These are phyloP conservation scores for Hysterangium stoloniferum DNA, from an alignment of 768 basidiomycete genomes.

Conservation along the genomic window DNA sequence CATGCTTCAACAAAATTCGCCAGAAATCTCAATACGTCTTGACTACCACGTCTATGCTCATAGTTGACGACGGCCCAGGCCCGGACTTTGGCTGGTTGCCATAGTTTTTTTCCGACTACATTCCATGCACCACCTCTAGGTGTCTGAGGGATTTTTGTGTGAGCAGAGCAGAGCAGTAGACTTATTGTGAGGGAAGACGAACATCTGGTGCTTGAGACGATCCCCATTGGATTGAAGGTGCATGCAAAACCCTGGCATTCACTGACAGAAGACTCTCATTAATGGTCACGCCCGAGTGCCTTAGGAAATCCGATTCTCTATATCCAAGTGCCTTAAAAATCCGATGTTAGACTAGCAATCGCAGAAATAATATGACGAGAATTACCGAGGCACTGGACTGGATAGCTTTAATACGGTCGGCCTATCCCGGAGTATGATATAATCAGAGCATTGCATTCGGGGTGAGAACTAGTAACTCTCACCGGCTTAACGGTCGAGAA, in stretches of 20 bases:
- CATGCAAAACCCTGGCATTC: slow-evolving; percentile 14
- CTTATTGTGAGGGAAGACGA: background rate
- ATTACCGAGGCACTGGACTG: slow-evolving; percentile 13
- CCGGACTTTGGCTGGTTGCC: slow-evolving; percentile 18
- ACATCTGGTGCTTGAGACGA: background rate
- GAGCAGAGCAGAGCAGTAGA: background rate
- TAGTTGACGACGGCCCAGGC: slow-evolving; percentile 33
- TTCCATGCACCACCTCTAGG: slow-evolving; percentile 34
- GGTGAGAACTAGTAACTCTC: background rate
- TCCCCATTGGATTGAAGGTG: slow-evolving; percentile 7
- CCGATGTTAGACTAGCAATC: background rate
- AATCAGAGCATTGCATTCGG: too few species aligned
- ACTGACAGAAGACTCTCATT: slow-evolving; percentile 14
- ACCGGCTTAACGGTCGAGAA: slow-evolving; percentile 42
- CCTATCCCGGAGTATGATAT: background rate
- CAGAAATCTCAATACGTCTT: slow-evolving; percentile 18
- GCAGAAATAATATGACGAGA: background rate
- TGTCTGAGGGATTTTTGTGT: slow-evolving; percentile 10
- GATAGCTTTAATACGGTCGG: background rate
- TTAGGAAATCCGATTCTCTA: slow-evolving; percentile 32
- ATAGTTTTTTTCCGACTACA: slow-evolving; percentile 23
- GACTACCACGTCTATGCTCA: slow-evolving; percentile 8
- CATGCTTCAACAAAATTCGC: slow-evolving; percentile 22
- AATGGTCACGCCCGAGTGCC: slow-evolving; percentile 34
- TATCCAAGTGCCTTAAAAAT: slow-evolving; percentile 29